Percentiles rank a stretch among this genome's conserved stretches.
Conservation (phyloP, 1,284 basidiomycete species). For the Pholiota adiposa region DNA sequence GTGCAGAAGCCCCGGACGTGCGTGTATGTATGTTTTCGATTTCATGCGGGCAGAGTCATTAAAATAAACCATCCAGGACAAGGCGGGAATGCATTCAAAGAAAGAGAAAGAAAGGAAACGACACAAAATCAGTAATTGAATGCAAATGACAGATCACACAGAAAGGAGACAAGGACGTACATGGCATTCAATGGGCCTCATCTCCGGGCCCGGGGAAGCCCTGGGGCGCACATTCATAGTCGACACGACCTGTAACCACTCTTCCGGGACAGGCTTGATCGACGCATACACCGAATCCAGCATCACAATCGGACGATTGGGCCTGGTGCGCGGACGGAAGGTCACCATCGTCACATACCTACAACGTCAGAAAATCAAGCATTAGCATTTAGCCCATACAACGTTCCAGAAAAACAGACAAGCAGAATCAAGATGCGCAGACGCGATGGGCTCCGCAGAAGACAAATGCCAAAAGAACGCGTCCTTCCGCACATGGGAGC, state of each 20-base stretch:
- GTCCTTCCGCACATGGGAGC: neutral
- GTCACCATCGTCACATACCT: constrained; percentile 32
- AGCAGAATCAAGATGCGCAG: neutral
- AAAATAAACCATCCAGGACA: neutral
- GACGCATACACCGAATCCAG: constrained; percentile 39
- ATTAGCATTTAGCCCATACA: neutral
- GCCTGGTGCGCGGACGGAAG: constrained; percentile 34
- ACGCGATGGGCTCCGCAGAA: neutral
- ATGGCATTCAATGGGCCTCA: constrained; percentile 46
- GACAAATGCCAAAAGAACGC: neutral
- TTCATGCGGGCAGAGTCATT: neutral
- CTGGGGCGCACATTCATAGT: constrained; percentile 33
- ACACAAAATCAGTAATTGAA: neutral
- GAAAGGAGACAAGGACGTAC: constrained; percentile 32
- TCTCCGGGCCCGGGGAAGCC: neutral
- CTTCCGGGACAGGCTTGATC: constrained; percentile 48
- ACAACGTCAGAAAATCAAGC: neutral
- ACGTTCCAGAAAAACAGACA: neutral
- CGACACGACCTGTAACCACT: constrained; percentile 46
- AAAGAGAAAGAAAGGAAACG: neutral
- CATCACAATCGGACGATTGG: constrained; percentile 25
- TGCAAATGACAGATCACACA: neutral
- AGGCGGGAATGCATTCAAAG: neutral
- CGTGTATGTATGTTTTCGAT: neutral
- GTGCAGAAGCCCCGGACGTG: neutral